These are phyloP conservation scores for Starmerella apis DNA, from an alignment of 805 yeast species.

Conservation along the genomic window DNA sequence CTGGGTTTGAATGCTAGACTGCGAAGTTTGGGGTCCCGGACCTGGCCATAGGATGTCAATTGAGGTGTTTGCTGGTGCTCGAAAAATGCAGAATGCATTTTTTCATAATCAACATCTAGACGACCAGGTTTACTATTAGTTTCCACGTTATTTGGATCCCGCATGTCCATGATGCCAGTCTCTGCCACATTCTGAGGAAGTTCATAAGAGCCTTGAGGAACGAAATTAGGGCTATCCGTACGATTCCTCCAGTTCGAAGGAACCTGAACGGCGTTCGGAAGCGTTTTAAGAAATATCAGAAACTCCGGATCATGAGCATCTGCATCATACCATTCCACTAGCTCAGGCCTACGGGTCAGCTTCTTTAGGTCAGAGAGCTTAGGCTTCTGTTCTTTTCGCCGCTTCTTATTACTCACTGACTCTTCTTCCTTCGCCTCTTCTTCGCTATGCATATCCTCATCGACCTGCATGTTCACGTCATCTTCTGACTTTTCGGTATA, in stretches of 20 bases:
- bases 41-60: slow-evolving; percentile 61
- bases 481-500: neutral
- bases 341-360: slow-evolving; percentile 49
- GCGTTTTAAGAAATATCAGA: slow-evolving; percentile 51
- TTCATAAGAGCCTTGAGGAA: slow-evolving; percentile 52
- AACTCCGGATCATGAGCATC: slow-evolving; percentile 72
- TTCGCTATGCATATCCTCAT: neutral
- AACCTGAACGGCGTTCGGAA: slow-evolving; percentile 58
- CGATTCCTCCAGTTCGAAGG: slow-evolving; percentile 80
- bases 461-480: neutral
- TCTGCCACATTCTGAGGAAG: slow-evolving; percentile 67
- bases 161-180: slow-evolving; percentile 66
- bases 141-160: slow-evolving; percentile 38
- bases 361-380: slow-evolving; percentile 62
- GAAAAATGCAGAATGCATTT: slow-evolving; percentile 77
- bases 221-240: slow-evolving; percentile 43
- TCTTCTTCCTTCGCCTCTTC: neutral
- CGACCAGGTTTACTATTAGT: slow-evolving; percentile 54
- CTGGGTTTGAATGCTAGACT: slow-evolving; percentile 5
- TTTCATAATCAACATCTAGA: slow-evolving; percentile 75
- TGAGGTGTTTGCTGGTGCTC: slow-evolving; percentile 35
- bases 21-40: slow-evolving; percentile 33
- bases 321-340: slow-evolving; percentile 78
- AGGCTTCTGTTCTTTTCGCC: slow-evolving; percentile 41
- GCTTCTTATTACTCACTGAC: slow-evolving; percentile 9